Conservation (phyloP, 2,329 filamentous ascomycete genomes). For the Rosellinia necatrix region DNA sequence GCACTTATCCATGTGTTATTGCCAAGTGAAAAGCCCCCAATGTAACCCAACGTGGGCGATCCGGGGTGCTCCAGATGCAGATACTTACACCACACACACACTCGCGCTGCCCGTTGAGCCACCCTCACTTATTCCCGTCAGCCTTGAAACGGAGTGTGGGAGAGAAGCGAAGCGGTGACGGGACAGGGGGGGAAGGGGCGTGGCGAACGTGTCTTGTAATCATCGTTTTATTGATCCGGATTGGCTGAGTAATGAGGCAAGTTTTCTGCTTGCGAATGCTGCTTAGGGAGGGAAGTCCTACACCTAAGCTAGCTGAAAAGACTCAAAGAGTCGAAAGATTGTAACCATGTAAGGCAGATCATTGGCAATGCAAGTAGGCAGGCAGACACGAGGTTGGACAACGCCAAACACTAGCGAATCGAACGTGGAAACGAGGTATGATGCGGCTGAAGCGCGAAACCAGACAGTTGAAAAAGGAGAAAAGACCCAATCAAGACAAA, state of each 20-base stretch:
- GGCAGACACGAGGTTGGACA: conserved; percentile 29
- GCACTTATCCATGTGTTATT: no score
- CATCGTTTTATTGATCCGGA: no score
- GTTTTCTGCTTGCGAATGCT: no score
- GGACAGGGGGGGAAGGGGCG: no score
- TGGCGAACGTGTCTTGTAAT: no score
- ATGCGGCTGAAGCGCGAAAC: conserved; percentile 21
- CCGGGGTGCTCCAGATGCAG: conserved; percentile 6
- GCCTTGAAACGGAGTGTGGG: not conserved
- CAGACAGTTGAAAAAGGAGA: no score
- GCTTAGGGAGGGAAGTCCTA: no score
- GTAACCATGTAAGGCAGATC: conserved; percentile 22
- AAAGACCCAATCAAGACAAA: not conserved
- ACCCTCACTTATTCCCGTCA: not conserved
- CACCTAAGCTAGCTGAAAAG: conserved; percentile 23
- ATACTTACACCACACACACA: no score
- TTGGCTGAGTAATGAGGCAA: no score
- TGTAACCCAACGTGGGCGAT: conserved; percentile 14
- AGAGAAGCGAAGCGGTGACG: no score
- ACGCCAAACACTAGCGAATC: conserved; percentile 9
- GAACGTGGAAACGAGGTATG: conserved; percentile 6
- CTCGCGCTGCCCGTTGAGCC: conserved; percentile 9
- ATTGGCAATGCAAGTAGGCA: conserved; percentile 23
- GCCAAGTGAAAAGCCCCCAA: no score
- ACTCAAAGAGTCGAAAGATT: conserved; percentile 14